Base-by-base conservation (phyloP, 2,329 filamentous ascomycete genomes). In the Talaromyces verruculosus region DNA sequence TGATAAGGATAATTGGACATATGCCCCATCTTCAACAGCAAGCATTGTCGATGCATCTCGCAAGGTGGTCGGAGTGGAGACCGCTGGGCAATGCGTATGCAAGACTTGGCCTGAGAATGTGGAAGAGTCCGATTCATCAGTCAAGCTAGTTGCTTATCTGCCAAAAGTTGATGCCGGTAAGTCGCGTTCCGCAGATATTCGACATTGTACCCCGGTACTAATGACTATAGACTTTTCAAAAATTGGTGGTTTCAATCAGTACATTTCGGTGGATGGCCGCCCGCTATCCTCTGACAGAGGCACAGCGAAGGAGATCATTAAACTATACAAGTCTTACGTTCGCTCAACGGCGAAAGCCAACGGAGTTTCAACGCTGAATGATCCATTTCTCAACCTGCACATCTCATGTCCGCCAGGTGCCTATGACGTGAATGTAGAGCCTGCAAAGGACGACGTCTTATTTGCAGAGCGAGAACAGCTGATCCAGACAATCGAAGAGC, bases 371-470 rank as follows among this genome's bases (percentile, higher is more conserved):
- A 69, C 70, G 5, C 64, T 82, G 47, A 82, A 80, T 37, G 82
- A 87, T 59, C 85, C 85, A 0, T 88, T 89, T 70, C 70, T 88
- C 11, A 84, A 78, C 67, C 71, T 89, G 61, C 82, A 84, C 39
- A 80, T 89, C 8, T 70, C 71, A 1, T 89, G 86, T 72, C 83
- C 83, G 1, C 70, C 72, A 10, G 83, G 80, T 6, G 83, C 79
- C 51, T 89, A 89, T 71, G 87, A 89, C 74, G 80, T 83, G 4
- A 89, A 89, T 67, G 77, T 89, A 41, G 87, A 89, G 70, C 87
- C 87, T 3, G 82, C 84, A 1, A 89, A 89, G 71, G 85, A 89
- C 71, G 84, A 89, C 73, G 80, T 89, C 1, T 70, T 88, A 2
- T 88, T 89, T 69, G 82, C 83, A 37, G 77, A 88, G 55, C 72